phyloP scores from a whole-genome alignment of 352 stramenopile species.

The Globisporangium perplexum region DNA sequence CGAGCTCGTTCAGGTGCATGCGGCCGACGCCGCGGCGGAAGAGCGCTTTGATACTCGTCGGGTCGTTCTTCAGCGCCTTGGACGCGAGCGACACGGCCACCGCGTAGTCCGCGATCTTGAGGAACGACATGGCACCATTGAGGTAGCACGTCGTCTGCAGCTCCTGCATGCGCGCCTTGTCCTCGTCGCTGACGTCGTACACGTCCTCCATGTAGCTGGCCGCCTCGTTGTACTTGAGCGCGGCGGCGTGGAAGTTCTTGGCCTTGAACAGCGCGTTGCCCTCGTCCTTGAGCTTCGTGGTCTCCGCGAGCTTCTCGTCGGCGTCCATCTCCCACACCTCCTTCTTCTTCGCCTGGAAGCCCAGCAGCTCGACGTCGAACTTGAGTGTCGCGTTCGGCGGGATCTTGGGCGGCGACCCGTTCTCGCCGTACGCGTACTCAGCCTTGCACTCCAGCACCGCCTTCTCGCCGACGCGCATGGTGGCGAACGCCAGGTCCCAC shows the following conservation, averaged over 20 bases:
- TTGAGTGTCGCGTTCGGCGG: slow-evolving; percentile 91
- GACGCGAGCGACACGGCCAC: slow-evolving; percentile 78
- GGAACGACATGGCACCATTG: slow-evolving; percentile 93
- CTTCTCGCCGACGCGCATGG: slow-evolving; percentile 96
- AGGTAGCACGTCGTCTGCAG: slow-evolving; percentile 88
- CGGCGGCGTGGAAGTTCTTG: slow-evolving; percentile 82
- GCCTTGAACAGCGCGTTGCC: slow-evolving; percentile 91
- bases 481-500: slow-evolving; percentile 86
- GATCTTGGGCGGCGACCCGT: slow-evolving; percentile 91
- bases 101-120: slow-evolving; percentile 90
- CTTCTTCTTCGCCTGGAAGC: slow-evolving; percentile 93
- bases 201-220: slow-evolving; percentile 84
- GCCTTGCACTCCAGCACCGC: slow-evolving; percentile 89
- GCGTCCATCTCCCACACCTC: slow-evolving; percentile 92
- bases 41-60: slow-evolving; percentile 80
- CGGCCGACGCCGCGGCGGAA: slow-evolving; percentile 80
- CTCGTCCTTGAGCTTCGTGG: slow-evolving; percentile 85
- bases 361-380: slow-evolving; percentile 96
- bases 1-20: slow-evolving; percentile 81
- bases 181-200: slow-evolving; percentile 81
- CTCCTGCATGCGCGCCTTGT: slow-evolving; percentile 84
- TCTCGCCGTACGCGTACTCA: slow-evolving; percentile 93
- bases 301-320: slow-evolving; percentile 81
- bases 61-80: slow-evolving; percentile 82
- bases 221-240: slow-evolving; percentile 78